Conservation (phyloP, 805 yeast species). For the Ogataea naganishii region DNA sequence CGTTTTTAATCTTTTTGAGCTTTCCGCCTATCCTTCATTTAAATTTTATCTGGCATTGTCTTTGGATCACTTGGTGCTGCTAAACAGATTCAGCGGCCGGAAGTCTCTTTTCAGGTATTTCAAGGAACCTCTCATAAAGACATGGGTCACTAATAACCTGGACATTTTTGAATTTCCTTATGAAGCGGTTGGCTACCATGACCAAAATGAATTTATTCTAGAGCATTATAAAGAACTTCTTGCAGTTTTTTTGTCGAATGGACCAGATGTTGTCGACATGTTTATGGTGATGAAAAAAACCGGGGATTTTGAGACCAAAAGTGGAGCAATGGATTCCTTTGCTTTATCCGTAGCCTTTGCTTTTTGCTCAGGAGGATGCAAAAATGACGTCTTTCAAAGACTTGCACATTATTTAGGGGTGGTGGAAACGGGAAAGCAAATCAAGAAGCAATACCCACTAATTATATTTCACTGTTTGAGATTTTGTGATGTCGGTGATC, state of each 20-base stretch:
- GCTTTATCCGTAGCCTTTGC: slow-evolving; percentile 32
- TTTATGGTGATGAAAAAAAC: slow-evolving; percentile 10
- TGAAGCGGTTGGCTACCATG: slow-evolving; percentile 27
- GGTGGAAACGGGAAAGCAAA: slow-evolving; percentile 2
- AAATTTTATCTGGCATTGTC: slow-evolving; percentile 22
- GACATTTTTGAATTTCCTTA: slow-evolving; percentile 31
- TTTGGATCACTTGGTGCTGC: slow-evolving; percentile 16
- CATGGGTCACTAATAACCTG: slow-evolving; percentile 31
- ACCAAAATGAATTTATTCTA: slow-evolving; percentile 20
- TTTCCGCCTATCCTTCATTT: slow-evolving; percentile 24
- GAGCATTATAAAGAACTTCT: slow-evolving; percentile 28
- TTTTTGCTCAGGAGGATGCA: slow-evolving; percentile 15
- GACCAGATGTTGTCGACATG: slow-evolving; percentile 7
- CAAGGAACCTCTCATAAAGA: slow-evolving; percentile 28
- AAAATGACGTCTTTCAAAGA: slow-evolving; percentile 14
- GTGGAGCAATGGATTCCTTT: slow-evolving; percentile 16
- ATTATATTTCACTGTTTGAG: slow-evolving; percentile 29
- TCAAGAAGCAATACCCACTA: slow-evolving; percentile 19
- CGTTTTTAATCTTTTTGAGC: slow-evolving; percentile 33
- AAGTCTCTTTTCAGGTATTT: slow-evolving; percentile 21
- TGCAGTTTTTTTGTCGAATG: slow-evolving; percentile 28
- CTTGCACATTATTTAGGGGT: slow-evolving; percentile 8
- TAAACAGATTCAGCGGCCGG: slow-evolving; percentile 7
- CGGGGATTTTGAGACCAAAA: slow-evolving; percentile 1
- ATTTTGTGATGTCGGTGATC: slow-evolving; percentile 31